Evolutionary conservation across 768 basidiomycete species (phyloP).

Genomic region (Rhizopogon vesiculosus): DNA sequence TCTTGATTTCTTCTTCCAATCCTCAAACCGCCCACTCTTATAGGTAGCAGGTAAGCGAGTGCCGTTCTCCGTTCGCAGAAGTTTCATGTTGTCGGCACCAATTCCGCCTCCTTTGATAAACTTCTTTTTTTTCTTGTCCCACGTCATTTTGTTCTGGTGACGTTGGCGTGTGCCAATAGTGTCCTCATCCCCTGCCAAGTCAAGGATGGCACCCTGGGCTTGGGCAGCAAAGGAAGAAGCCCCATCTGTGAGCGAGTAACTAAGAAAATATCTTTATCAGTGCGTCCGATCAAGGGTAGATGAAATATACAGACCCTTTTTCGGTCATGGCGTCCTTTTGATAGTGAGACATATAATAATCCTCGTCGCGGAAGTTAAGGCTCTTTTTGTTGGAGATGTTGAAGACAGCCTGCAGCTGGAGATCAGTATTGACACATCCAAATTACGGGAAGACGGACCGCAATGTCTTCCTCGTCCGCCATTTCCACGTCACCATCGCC

Average conservation of each 20-base stretch:
- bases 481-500: constrained; percentile 46
- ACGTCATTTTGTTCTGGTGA: constrained; percentile 53
- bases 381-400: constrained; percentile 43
- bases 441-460: constrained; percentile 35
- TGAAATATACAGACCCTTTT: constrained; percentile 66
- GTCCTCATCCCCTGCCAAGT: constrained; percentile 77
- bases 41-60: constrained; percentile 87
- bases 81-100: constrained; percentile 90
- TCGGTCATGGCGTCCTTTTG: constrained; percentile 85
- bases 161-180: constrained; percentile 52
- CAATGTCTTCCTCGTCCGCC: constrained; percentile 77
- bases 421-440: constrained; percentile 1
- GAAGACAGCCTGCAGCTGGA: constrained; percentile 61
- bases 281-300: not conserved
- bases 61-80: constrained; percentile 91
- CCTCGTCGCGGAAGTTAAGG: constrained; percentile 64
- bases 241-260: constrained; percentile 87
- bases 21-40: constrained; percentile 90
- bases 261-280: constrained; percentile 21
- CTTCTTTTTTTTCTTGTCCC: constrained; percentile 97
- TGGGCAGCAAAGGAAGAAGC: constrained; percentile 83
- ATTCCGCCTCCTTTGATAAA: constrained; percentile 82
- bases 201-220: constrained; percentile 75
- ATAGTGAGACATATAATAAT: constrained; percentile 90
- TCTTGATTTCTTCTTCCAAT: constrained; percentile 84